Conservation (phyloP, 805 yeast genomes). For the Saturnispora dispora region DNA sequence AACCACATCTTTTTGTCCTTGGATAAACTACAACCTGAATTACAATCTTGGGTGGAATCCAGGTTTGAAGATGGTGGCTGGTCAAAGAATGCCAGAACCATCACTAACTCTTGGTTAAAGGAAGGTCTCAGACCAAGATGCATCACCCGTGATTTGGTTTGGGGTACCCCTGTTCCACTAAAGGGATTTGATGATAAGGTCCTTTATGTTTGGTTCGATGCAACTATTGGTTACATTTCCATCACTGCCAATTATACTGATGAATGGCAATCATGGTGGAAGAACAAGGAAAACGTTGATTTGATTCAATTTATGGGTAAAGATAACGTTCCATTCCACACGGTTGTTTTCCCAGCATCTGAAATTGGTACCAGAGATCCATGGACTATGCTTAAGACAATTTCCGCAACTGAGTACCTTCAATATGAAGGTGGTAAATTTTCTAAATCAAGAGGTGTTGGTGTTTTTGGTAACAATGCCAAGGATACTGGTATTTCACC, state of each 20-base stretch:
- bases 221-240: constrained; percentile 92
- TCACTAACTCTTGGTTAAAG: constrained; percentile 87
- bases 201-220: constrained; percentile 98
- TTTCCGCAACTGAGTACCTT: constrained; percentile 90
- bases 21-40: constrained; percentile 72
- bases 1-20: constrained; percentile 79
- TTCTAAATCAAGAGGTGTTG: constrained; percentile 95
- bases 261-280: constrained; percentile 44
- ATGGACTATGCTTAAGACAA: constrained; percentile 88
- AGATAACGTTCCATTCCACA: constrained; percentile 97
- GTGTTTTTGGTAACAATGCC: constrained; percentile 97
- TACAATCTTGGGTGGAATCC: constrained; percentile 61
- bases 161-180: constrained; percentile 99
- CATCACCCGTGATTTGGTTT: constrained; percentile 90
- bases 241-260: constrained; percentile 88
- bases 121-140: constrained; percentile 92
- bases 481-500: constrained; percentile 85
- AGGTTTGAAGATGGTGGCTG: constrained; percentile 70
- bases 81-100: constrained; percentile 86
- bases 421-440: constrained; percentile 98
- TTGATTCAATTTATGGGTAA: constrained; percentile 98
- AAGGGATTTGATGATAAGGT: constrained; percentile 83
- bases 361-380: constrained; percentile 78
- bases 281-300: constrained; percentile 76
- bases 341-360: constrained; percentile 94